Conservation (phyloP, 208 protist genomes). For the Herpetomonas samuelpessoai region DNA sequence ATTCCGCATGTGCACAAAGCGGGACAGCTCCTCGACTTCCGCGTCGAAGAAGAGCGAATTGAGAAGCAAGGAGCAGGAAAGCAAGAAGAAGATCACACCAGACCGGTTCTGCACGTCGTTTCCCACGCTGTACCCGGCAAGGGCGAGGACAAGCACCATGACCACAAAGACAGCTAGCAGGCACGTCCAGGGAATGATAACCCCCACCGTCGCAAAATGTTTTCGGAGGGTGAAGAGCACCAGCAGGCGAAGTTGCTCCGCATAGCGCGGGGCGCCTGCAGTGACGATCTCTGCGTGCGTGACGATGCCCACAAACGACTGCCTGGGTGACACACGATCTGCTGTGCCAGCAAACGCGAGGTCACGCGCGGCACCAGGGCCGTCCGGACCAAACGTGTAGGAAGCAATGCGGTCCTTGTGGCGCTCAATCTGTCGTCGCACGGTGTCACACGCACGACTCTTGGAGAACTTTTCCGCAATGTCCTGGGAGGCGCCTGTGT, state of each 20-base stretch:
- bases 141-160: slow-evolving; percentile 18
- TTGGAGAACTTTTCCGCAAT: slow-evolving; percentile 18
- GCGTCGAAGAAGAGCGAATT: slow-evolving; percentile 42
- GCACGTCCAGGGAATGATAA: slow-evolving; percentile 33
- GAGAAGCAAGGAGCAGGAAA: slow-evolving; percentile 43
- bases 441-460: slow-evolving; percentile 12
- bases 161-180: slow-evolving; percentile 37
- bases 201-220: slow-evolving; percentile 16
- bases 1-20: slow-evolving; percentile 25
- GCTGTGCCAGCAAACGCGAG: too few relatives aligned
- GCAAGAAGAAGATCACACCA: slow-evolving; percentile 48
- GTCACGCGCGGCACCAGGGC: too few relatives aligned
- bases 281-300: background rate
- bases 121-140: background rate
- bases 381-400: background rate
- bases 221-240: slow-evolving; percentile 27
- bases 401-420: slow-evolving; percentile 8
- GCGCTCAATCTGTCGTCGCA: slow-evolving; percentile 22
- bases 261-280: slow-evolving; percentile 13
- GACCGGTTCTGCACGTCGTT: slow-evolving; percentile 39
- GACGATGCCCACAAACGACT: background rate
- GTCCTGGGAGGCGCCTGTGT: slow-evolving; percentile 17
- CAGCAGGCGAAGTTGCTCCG: slow-evolving; percentile 18
- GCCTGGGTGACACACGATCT: background rate
- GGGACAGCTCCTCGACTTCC: slow-evolving; percentile 39